Conservation (phyloP, 345 rosid genomes). For the Aegle marmelos region DNA sequence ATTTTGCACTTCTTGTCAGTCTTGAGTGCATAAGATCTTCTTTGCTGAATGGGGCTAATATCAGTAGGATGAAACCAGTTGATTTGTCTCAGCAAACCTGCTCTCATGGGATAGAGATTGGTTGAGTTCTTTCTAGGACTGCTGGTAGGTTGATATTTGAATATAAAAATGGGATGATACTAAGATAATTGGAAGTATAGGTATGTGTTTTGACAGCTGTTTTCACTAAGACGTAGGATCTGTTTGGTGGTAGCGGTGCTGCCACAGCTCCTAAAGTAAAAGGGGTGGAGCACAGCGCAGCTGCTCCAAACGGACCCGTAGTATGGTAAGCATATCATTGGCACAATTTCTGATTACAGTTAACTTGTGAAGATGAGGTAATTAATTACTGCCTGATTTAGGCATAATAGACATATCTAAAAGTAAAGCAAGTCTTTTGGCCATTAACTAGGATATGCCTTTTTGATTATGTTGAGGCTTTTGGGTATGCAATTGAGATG, state of each 20-base stretch:
- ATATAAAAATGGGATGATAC: background rate
- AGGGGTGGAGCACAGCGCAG: no score
- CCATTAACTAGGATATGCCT: background rate
- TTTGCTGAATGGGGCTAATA: background rate
- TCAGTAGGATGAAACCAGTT: background rate
- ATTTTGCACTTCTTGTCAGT: background rate
- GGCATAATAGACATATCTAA: background rate
- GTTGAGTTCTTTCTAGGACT: no score
- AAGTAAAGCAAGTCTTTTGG: background rate
- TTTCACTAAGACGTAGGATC: no score
- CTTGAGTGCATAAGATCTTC: background rate
- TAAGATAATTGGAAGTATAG: no score
- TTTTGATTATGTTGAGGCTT: background rate
- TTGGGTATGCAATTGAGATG: background rate
- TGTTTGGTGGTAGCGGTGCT: no score
- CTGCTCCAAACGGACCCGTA: no score
- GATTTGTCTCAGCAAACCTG: background rate
- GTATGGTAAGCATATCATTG: background rate
- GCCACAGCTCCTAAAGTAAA: no score
- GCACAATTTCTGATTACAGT: background rate
- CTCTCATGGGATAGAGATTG: background rate
- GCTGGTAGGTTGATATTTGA: background rate
- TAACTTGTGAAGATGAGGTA: background rate
- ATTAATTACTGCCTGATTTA: background rate
- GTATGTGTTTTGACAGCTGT: no score